Evolutionary conservation across 73 alveolate species (phyloP), one percentile per base, ranked within the genome.

Genomic region (Durusdinium trenchii): DNA sequence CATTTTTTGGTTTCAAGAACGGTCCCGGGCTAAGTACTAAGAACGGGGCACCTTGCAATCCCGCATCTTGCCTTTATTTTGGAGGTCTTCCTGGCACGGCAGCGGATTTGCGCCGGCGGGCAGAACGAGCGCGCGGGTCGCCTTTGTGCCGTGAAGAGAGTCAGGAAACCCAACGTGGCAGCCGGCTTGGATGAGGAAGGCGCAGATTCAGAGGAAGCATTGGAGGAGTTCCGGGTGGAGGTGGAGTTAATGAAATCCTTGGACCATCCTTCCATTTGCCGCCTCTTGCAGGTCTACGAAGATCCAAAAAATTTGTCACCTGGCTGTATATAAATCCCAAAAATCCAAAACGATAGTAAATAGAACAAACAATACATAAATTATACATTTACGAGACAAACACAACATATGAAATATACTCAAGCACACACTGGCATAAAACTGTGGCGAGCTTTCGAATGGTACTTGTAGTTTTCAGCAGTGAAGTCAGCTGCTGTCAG

Each of bases 241-340:
- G 95, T 86, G 32, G 95, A 86, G 71, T 61, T 86, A 16, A 86
- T 86, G 95, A 86, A 86, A 38, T 57, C 95, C 46, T 62, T 86
- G 61, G 95, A 86, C 46, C 95, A 86, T 86, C 95, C 95, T 14
- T 86, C 95, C 35, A 86, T 86, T 43, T 86, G 95, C 61, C 82
- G 95, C 20, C 95, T 86, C 6, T 61, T 86, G n/a, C 83, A 86
- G 61, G 95, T 86, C 67, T 86, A 86, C 46, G 95, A 86, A 62
- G 95, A 86, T 54, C 95, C 95, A 42, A 86, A 86, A 62, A 86
- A 86, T 62, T 57, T 86, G 83, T 28, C 47, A 45, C 91, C 46
- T 28, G 51, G 84, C 6, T 28, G 83, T 26, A 71, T 12, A n/a
- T 6, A 71, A 71, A 14, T 71, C 9, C 14, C 51, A n/a, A n/a